A percentile compares a stretch with the other conserved stretches of the same genome.
Evolutionary conservation across 139 green algal genomes (phyloP).

Genomic region (Picochlorum sp.): DNA sequence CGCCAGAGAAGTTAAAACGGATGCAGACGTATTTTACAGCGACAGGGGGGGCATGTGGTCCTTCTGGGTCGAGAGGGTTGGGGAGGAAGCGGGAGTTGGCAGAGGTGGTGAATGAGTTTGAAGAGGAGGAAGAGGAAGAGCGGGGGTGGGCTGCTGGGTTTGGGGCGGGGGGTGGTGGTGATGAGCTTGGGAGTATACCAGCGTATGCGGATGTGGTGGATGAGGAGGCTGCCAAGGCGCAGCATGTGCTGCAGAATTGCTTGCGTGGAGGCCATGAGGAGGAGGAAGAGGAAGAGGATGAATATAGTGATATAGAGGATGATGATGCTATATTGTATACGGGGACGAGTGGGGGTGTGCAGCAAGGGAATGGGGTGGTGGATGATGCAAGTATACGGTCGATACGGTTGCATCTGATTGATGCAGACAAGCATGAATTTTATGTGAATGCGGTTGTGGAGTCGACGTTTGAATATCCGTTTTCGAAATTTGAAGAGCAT

Average conservation of each 20-base stretch:
- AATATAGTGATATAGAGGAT: not conserved
- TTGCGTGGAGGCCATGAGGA: not conserved
- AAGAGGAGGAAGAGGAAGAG: not conserved
- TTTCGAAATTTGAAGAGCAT: conserved; percentile 4
- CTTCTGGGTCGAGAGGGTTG: not conserved
- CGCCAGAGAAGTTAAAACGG: too few relatives aligned
- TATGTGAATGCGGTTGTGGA: not conserved
- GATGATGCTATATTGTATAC: not conserved
- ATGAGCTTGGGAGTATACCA: not conserved
- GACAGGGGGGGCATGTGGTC: not conserved
- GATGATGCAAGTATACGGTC: not conserved
- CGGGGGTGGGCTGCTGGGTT: not conserved
- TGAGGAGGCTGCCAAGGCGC: conserved; percentile 2
- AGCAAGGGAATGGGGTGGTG: not conserved
- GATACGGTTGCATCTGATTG: not conserved
- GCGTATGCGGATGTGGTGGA: not conserved
- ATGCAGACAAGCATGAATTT: not conserved
- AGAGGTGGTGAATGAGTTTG: not conserved
- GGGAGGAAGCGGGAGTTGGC: not conserved
- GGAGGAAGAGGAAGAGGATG: not conserved
- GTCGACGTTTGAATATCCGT: not conserved
- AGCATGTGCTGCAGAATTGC: not conserved
- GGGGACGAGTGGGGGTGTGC: too few relatives aligned
- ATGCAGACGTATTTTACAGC: too few relatives aligned
- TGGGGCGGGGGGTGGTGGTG: not conserved